phyloP scores from a whole-genome alignment of 345 rosid species.

The Syzygium jambos region DNA sequence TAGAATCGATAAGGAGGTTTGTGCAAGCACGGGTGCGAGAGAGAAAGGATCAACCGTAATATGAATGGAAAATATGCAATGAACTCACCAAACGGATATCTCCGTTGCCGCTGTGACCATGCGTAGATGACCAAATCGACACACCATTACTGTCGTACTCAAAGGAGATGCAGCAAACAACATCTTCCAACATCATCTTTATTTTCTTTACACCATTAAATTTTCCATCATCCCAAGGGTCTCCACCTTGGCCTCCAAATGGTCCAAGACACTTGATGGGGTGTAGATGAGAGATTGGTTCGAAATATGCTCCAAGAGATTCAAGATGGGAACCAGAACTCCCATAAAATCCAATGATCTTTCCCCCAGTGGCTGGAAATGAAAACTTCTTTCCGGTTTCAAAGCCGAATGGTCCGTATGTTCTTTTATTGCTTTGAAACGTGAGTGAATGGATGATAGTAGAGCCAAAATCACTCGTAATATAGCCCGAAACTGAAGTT shows the following conservation, averaged over 20 bases:
- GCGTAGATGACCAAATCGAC: too few species aligned
- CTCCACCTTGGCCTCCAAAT: not conserved
- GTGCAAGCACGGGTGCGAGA: too few species aligned
- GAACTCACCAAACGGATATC: not conserved
- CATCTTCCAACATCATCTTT: fast-evolving
- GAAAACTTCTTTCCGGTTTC: not conserved
- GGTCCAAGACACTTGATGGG: not conserved
- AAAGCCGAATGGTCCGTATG: not conserved
- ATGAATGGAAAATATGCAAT: too few species aligned
- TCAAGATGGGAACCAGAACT: not conserved
- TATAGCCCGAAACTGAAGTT: not conserved
- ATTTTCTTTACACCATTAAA: not conserved
- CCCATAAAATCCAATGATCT: not conserved
- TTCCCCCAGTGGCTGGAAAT: not conserved
- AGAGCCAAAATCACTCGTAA: not conserved
- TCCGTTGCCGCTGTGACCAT: too few species aligned
- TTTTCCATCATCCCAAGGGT: not conserved
- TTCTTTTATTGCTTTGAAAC: not conserved
- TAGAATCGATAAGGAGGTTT: too few species aligned
- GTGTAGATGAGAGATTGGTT: not conserved
- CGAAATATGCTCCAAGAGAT: not conserved
- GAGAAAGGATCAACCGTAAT: too few species aligned
- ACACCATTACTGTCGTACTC: not conserved
- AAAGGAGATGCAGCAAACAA: not conserved
- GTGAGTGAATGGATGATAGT: not conserved